phyloP scores from a whole-genome alignment of 2,329 filamentous ascomycete genomes.

The Cadophora sp. region DNA sequence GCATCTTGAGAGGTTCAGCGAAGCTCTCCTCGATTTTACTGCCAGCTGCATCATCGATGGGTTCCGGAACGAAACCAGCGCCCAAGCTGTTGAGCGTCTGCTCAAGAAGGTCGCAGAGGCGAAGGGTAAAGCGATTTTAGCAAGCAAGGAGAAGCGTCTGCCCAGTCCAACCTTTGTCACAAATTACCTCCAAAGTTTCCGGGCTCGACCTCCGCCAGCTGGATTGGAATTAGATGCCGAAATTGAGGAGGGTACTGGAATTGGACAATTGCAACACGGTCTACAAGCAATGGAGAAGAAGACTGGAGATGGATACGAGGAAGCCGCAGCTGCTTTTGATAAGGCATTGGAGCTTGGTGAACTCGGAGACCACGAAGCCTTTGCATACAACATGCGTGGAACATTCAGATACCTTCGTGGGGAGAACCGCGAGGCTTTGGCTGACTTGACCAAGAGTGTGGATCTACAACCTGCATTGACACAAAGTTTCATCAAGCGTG shows the following conservation, averaged over 20 bases:
- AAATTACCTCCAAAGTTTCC: constrained; percentile 99
- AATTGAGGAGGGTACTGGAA: constrained; percentile 77
- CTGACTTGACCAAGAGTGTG: constrained; percentile 90
- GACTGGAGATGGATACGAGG: constrained; percentile 90
- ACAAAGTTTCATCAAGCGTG: constrained; percentile 98
- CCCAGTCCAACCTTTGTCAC: constrained; percentile 96
- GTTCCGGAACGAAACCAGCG: constrained; percentile 90
- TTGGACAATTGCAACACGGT: constrained; percentile 85
- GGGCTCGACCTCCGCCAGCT: constrained; percentile 76
- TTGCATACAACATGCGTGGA: constrained; percentile 95
- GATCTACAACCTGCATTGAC: constrained; percentile 87
- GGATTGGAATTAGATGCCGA: constrained; percentile 86
- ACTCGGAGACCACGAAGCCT: constrained; percentile 82
- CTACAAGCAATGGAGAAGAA: constrained; percentile 82
- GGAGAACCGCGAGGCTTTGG: constrained; percentile 81
- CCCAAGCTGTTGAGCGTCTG: constrained; percentile 87
- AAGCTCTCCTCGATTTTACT: constrained; percentile 96
- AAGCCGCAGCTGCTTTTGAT: constrained; percentile 85
- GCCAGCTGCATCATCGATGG: constrained; percentile 99
- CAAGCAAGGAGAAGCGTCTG: constrained; percentile 79
- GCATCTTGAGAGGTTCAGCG: constrained; percentile 87
- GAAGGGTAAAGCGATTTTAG: constrained; percentile 89
- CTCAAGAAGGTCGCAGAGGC: constrained; percentile 96
- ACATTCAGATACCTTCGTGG: constrained; percentile 94
- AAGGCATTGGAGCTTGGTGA: constrained; percentile 84